Base-by-base conservation (phyloP, 2,329 filamentous ascomycete genomes). In the Ascochyta viciae-villosae region DNA sequence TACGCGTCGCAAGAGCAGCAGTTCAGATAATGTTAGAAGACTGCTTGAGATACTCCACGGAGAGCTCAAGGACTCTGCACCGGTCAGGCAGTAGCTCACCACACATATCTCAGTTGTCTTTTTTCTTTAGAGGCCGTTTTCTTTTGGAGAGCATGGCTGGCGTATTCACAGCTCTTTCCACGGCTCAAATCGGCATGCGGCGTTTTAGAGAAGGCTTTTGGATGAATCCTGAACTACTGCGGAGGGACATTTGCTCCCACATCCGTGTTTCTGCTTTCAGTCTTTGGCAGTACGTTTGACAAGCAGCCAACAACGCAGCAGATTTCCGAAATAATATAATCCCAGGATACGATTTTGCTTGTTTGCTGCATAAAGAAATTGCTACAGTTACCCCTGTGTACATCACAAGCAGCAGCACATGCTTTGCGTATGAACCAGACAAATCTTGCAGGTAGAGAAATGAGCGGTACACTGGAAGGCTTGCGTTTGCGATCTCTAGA, bases 11-110 rank as follows among this genome's bases (percentile, higher is more conserved):
- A 64, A 66, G 47, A 67, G 64, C 46, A 72, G 64, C 39, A 72
- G 71, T 47, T 67, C 67, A 38, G 73, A 77, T 44, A 75, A 72
- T 3, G 62, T 77, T 7, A 61, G 74, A 9, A 77, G 76, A 49
- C 58, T 77, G 13, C 57, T 77, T 12, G 72, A 73, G 15, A 77
- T 77, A 39, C 40, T 77, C 33, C 74, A 76, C 45, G 74, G 73
- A 15, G 75, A 76, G 45, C 62, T 75, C 57, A 74, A 73, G 52
- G 60, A 60, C 3, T 47, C 57, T 10, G 50, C 53, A 29, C 29
- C 55, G 24, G 63, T 72, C 5, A 74, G 73, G 46, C 63, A 67
- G 54, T 57, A 13, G 10, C 8, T 31, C 3, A 9, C 4, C 2
- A n/a, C 24, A 35, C 6, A 13, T 31, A 26, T n/a, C 24, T 44